Evolutionary conservation across 805 yeast species (phyloP), one percentile per base, ranked within the genome.

Genomic region (Wickerhamiella australiensis): DNA sequence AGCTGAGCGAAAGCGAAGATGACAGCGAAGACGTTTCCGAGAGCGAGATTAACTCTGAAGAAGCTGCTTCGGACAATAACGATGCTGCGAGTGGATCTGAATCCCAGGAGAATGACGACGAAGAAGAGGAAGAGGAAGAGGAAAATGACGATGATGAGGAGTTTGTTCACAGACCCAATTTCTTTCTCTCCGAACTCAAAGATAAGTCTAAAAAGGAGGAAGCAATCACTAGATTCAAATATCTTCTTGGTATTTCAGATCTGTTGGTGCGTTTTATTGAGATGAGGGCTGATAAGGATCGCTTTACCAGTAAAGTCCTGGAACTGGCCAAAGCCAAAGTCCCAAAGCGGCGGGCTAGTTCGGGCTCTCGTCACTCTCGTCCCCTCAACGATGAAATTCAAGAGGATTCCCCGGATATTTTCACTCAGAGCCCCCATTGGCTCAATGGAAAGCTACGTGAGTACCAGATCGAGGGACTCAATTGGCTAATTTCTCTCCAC

Each of bases 401-500:
- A 17, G 53, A 48, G 12, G 56, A 50, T 5, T 56, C 56, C 21
- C 50, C 47, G 12, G 57, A 54, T 21, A 49, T 82, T 11, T 71
- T 88, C 44, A 80, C 92, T 0, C 92, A 85, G 57, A 78, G 92
- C 0, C 98, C 98, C 0, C 67, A 77, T 2, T 90, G 75, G 61
- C 68, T 90, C 26, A 54, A 68, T 8, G 97, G 97, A 11, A 73
- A 64, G 46, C 68, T 92, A 53, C 74, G 98, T 61, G 94, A 85
- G 59, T 90, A 92, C 63, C 98, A 90, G 67, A 71, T 90, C 31
- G 96, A 87, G 61, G 98, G 98, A 44, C 73, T 90, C 48, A 92
- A 92, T 65, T 90, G 98, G 98, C 72, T 90, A 50, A 81, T 90
- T 11, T 78, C 92, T 0, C 67, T 92, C 23, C 85, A 86, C 61